Conservation (phyloP, 2,329 filamentous ascomycete genomes). For the Trichophyton rubrum region DNA sequence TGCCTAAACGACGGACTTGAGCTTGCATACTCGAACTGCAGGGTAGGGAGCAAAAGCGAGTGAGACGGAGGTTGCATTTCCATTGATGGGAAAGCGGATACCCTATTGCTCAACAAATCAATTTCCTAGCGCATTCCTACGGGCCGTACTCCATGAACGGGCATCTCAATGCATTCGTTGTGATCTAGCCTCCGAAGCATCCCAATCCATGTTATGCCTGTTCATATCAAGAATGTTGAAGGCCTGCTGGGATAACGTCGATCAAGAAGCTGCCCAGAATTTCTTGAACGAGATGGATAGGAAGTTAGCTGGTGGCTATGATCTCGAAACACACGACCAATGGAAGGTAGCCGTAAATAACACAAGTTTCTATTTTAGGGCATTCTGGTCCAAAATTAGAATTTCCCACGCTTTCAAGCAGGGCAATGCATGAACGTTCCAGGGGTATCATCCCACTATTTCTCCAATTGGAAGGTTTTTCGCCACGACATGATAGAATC, state of each 20-base stretch:
- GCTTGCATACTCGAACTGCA: not conserved
- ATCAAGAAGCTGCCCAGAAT: not conserved
- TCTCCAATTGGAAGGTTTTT: not conserved
- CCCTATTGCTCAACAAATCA: not conserved
- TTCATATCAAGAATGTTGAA: not conserved
- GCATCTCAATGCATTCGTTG: not conserved
- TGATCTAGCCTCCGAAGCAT: not conserved
- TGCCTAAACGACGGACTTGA: not conserved
- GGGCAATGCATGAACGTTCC: not conserved
- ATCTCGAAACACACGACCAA: not conserved
- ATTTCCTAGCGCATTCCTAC: not conserved
- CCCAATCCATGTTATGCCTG: not conserved
- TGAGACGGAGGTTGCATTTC: not conserved
- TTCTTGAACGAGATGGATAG: not conserved
- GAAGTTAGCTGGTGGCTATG: not conserved
- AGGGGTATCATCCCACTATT: not conserved
- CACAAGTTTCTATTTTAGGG: not conserved
- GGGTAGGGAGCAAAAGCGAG: not conserved
- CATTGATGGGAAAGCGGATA: not conserved
- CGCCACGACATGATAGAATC: not conserved
- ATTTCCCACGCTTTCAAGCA: not conserved
- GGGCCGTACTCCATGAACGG: not conserved
- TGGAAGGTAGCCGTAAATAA: not conserved
- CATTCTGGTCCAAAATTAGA: not conserved
- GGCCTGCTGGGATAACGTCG: not conserved